Base-by-base conservation (phyloP, 1,139 yeast species). In the Yarrowia galli region DNA sequence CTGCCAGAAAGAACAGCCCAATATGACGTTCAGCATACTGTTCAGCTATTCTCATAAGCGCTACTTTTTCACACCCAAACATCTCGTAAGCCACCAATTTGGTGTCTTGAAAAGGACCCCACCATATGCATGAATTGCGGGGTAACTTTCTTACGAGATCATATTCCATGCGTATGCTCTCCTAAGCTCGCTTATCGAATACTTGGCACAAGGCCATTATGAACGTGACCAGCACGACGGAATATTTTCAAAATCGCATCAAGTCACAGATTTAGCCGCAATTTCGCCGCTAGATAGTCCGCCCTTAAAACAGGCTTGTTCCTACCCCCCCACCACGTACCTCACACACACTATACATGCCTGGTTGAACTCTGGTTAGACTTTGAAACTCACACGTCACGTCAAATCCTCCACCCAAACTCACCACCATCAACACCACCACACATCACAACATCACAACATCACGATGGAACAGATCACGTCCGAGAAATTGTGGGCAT, bases 301-400 rank as follows among this genome's bases (percentile, higher is more conserved):
- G 32, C 20, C 16, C 51, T 23, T 16, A 16, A 46, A 23, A 22
- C 28, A 16, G 22, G 48, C 36, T 48, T 28, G 36, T 23, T 48
- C 15, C 7, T 36, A 48, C 54, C 38, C 43, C 43, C 43, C 42
- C 18, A 2, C 12, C 43, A 13, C 56, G 56, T 51, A 51, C 36
- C 43, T 15, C 43, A 35, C 20, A 35, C 43, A 20, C 58, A 22
- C 60, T 53, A 53, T 36, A 53, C 60, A 53, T 53, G 45, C 60
- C 46, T 54, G 12, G 61, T 40, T 25, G 18, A 54, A 38, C 61
- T 54, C 61, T 38, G 61, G 61, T 54, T 54, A 54, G 61, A 54
- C 61, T 54, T 54, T 25, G 46, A 54, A 54, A 54, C 61, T 54
- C 61, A 54, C 61, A 54, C 61, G 61, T 54, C 61, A 54, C 61